phyloP scores from a whole-genome alignment of 1,284 basidiomycete genomes.

The Pisolithus thermaeus region DNA sequence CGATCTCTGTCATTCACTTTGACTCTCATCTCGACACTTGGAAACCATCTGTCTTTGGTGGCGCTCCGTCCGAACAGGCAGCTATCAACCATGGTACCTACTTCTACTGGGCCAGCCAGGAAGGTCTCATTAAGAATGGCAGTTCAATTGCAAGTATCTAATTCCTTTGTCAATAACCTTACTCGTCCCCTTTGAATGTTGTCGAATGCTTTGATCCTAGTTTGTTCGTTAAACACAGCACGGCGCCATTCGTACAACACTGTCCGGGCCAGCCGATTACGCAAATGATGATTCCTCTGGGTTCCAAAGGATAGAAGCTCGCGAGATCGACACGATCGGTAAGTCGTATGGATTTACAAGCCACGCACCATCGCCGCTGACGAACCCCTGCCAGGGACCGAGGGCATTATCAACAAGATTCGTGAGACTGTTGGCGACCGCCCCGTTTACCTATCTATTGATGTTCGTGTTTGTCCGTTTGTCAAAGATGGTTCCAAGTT shows the following conservation, averaged over 20 bases:
- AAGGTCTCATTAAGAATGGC: conserved; percentile 70
- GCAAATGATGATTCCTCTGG: conserved; percentile 61
- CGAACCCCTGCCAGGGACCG: conserved; percentile 38
- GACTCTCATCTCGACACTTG: conserved; percentile 74
- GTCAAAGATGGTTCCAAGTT: neutral
- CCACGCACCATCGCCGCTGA: neutral
- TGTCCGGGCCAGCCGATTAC: conserved; percentile 68
- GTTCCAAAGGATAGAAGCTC: conserved; percentile 67
- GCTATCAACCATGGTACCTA: conserved; percentile 74
- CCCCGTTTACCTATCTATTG: conserved; percentile 71
- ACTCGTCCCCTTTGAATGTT: conserved; percentile 15
- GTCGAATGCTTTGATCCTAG: conserved; percentile 63
- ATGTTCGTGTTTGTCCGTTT: conserved; percentile 37
- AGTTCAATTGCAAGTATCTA: conserved; percentile 74
- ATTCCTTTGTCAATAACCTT: conserved; percentile 19
- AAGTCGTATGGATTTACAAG: conserved; percentile 4
- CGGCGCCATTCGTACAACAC: conserved; percentile 72
- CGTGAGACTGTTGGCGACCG: conserved; percentile 58
- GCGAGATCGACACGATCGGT: conserved; percentile 74
- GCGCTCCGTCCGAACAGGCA: conserved; percentile 59
- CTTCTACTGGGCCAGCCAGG: conserved; percentile 73
- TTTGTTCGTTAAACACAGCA: conserved; percentile 53
- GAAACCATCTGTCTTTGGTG: conserved; percentile 68
- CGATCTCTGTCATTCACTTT: conserved; percentile 75
- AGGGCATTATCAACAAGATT: conserved; percentile 67